Percentiles rank a stretch among this genome's conserved stretches.
Conservation (phyloP, 371 early-diverging fungal genomes). For the Mycotypha africana region DNA sequence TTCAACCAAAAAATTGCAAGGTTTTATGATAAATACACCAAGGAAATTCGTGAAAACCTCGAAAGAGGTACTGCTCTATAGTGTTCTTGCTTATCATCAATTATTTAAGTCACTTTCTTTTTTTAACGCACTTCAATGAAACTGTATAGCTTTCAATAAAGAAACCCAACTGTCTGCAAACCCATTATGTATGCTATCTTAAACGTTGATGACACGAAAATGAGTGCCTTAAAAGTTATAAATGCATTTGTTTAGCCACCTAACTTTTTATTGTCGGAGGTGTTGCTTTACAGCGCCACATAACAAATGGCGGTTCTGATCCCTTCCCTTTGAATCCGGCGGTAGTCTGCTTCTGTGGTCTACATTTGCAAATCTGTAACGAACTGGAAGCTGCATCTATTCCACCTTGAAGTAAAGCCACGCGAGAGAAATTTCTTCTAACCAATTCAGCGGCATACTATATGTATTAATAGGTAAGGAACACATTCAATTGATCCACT, state of each 20-base stretch:
- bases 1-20: conserved; percentile 95
- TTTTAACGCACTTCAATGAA: too few relatives aligned
- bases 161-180: too few relatives aligned
- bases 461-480: not conserved
- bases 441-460: conserved; percentile 53
- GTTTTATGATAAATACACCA: conserved; percentile 90
- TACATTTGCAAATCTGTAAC: conserved; percentile 27
- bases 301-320: conserved; percentile 46
- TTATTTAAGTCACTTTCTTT: too few relatives aligned
- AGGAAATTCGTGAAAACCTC: conserved; percentile 85
- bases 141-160: too few relatives aligned
- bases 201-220: too few relatives aligned
- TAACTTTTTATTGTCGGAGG: conserved; percentile 25
- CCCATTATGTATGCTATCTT: too few relatives aligned
- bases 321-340: conserved; percentile 41
- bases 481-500: not conserved
- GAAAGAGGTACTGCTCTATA: conserved; percentile 84
- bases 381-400: conserved; percentile 34
- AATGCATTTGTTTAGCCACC: not conserved
- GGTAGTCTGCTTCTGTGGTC: conserved; percentile 45
- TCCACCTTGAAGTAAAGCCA: conserved; percentile 54
- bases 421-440: conserved; percentile 38
- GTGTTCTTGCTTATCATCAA: conserved; percentile 1
- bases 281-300: conserved; percentile 42
- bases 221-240: too few relatives aligned